These are phyloP conservation scores for Ilyonectria destructans DNA, from an alignment of 2,329 filamentous ascomycete genomes.

Conservation along the genomic window DNA sequence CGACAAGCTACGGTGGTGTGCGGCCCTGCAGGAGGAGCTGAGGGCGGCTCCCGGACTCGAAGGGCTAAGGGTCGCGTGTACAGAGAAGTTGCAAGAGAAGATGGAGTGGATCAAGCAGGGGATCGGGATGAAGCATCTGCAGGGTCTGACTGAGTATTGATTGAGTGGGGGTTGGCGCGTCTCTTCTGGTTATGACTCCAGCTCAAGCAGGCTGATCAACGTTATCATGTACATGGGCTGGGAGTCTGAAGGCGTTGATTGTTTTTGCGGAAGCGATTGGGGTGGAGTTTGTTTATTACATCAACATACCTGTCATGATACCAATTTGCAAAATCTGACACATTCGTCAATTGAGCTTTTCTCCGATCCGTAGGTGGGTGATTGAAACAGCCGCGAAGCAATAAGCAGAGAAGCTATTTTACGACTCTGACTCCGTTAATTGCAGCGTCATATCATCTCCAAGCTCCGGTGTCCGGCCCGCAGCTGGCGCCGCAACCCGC, in stretches of 20 bases:
- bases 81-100: constrained; percentile 47
- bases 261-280: neutral
- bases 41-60: constrained; percentile 32
- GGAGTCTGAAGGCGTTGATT: neutral
- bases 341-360: neutral
- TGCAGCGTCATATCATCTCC: neutral
- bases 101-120: constrained; percentile 47
- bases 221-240: neutral
- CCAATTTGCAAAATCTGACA: constrained; percentile 1
- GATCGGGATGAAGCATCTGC: constrained; percentile 35
- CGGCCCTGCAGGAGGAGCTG: constrained; percentile 50
- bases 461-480: constrained; percentile 16
- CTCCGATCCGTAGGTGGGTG: neutral
- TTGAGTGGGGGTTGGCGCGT: neutral
- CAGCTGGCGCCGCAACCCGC: constrained; percentile 18
- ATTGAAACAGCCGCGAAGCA: neutral
- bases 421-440: neutral
- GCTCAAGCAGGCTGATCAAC: neutral
- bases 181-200: neutral
- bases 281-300: neutral
- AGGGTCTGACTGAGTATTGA: constrained; percentile 22
- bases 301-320: constrained; percentile 8
- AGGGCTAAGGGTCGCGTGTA: constrained; percentile 43
- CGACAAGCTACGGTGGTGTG: constrained; percentile 57
- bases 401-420: neutral